Evolutionary conservation across 2,329 filamentous ascomycete species (phyloP).

Genomic region (Zasmidium cellare): DNA sequence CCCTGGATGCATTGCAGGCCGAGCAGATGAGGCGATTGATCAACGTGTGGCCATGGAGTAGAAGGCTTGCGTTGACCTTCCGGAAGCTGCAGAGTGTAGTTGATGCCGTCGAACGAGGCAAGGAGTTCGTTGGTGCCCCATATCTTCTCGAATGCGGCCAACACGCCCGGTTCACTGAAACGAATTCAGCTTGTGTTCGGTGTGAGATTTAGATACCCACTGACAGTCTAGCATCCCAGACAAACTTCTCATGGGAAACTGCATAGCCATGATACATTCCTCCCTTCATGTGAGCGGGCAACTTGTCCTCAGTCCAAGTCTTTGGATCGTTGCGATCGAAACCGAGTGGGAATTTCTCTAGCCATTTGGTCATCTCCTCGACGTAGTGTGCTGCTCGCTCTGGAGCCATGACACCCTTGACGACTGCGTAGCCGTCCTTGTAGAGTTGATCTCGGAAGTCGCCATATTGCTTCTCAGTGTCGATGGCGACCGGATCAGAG

Average conservation of each 20-base stretch:
- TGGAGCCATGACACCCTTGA: constrained; percentile 11
- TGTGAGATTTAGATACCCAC: background rate
- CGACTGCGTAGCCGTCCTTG: constrained; percentile 14
- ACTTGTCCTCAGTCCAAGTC: constrained; percentile 12
- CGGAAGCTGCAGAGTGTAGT: constrained; percentile 18
- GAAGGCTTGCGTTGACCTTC: constrained; percentile 6
- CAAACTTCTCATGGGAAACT: constrained; percentile 23
- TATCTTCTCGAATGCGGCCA: constrained; percentile 18
- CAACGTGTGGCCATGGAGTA: constrained; percentile 14
- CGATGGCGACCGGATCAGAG: constrained; percentile 8
- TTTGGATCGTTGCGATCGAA: constrained; percentile 16
- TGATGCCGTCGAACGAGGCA: constrained; percentile 23
- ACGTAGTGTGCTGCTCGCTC: constrained; percentile 12
- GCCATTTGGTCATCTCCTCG: constrained; percentile 18
- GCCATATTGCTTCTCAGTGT: constrained; percentile 12
- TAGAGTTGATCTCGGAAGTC: constrained; percentile 18
- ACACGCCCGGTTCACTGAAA: constrained; percentile 17
- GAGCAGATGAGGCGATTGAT: constrained; percentile 10
- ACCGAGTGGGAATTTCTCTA: constrained; percentile 15
- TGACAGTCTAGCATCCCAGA: constrained; percentile 21
- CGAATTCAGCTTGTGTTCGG: background rate
- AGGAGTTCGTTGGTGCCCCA: constrained; percentile 22
- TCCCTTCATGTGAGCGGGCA: constrained; percentile 19
- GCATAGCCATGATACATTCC: constrained; percentile 21
- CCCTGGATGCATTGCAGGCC: constrained; percentile 15